Conservation (phyloP, 257 asterid genomes). For the Rubia yunnanensis region DNA sequence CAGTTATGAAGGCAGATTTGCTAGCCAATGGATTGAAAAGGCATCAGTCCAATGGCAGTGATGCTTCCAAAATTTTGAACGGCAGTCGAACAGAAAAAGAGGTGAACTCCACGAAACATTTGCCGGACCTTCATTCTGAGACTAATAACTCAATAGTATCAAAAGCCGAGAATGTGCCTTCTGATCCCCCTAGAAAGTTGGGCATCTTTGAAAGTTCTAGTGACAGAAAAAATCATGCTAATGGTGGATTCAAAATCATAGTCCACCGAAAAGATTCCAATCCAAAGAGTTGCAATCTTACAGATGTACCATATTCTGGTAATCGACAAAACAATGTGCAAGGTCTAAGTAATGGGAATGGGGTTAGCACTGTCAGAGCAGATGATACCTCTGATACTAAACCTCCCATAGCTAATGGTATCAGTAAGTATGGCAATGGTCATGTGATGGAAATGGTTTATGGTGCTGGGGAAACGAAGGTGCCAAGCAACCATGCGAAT, state of each 20-base stretch:
- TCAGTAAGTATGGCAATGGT: constrained; percentile 21
- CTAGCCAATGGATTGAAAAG: constrained; percentile 51
- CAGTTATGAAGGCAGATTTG: constrained; percentile 29
- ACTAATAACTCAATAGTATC: constrained; percentile 17
- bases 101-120: constrained; percentile 16
- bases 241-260: constrained; percentile 36
- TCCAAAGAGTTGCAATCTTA: constrained; percentile 31
- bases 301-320: constrained; percentile 24
- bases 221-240: constrained; percentile 29
- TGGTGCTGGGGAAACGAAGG: constrained; percentile 18
- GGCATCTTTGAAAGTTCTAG: constrained; percentile 25
- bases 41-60: constrained; percentile 44
- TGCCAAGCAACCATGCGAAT: constrained; percentile 14
- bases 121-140: constrained; percentile 27
- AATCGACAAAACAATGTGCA: constrained; percentile 23
- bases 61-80: constrained; percentile 27
- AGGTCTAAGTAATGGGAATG: constrained; percentile 28
- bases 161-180: constrained; percentile 29
- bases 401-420: constrained; percentile 21
- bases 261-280: constrained; percentile 30
- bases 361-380: constrained; percentile 22
- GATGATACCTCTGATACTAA: constrained; percentile 17
- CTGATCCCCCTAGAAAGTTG: constrained; percentile 25
- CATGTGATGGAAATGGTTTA: constrained; percentile 11
- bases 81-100: constrained; percentile 33